Base-by-base conservation (phyloP, 768 basidiomycete genomes). In the Amanita phalloides region DNA sequence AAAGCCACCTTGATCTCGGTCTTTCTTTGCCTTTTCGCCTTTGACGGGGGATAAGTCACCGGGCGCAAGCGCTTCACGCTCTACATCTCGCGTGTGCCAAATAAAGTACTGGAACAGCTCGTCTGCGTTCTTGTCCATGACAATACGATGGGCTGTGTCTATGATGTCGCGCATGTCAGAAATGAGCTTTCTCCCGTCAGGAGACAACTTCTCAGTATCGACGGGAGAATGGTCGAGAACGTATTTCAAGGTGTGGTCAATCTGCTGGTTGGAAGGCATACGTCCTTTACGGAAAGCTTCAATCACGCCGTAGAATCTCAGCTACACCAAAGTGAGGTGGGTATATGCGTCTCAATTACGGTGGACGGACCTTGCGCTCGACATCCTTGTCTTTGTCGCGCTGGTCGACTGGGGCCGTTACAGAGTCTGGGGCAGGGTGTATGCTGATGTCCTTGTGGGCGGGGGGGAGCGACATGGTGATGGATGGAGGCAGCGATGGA, bases 91-190 rank as follows among this genome's bases (percentile, higher is more conserved):
- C 1, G 88, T 90, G 54, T 83, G 78, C 86, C 86, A 93, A 37
- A 94, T 66, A 58, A 95, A 94, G 60, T 88, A 84, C 67, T 97
- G 95, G 64, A 96, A 75, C 37, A 97, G 76, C 69, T 97, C 92
- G 58, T 95, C 93, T 21, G 73, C 68, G 57, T 96, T 96, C 78
- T 95, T 96, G 59, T 86, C 75, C 45, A 71, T 60, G n/a, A 94
- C 81, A 53, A 92, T 82, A 37, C 76, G 58, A 10, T 83, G 76
- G 0, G 78, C 72, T 4, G 90, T 92, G 57, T 80, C 77, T 59
- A 95, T 74, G 61, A 96, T 88, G 45, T 90, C 81, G 41, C 80
- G 77, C n/a, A 75, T 65, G 61, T 96, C 92, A 48, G 79, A 70
- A 38, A 93, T 70, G 57, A 97, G 80, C 57, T 79, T 81, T 54